phyloP scores from a whole-genome alignment of 768 basidiomycete genomes.

The Tephrocybe sp. region DNA sequence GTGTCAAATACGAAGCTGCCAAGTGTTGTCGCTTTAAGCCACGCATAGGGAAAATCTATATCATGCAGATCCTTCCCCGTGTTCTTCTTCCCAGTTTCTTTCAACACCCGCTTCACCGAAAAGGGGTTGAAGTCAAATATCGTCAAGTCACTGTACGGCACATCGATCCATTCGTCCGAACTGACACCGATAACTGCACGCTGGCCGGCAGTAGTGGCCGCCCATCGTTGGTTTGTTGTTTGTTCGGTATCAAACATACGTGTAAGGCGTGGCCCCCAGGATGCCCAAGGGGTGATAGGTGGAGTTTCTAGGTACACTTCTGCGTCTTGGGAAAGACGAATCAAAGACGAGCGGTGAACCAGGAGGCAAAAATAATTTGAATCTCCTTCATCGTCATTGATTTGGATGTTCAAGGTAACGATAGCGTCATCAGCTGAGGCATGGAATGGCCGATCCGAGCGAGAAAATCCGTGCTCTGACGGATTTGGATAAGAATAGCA shows the following conservation, averaged over 20 bases:
- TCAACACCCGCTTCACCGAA: neutral
- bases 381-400: too few species aligned
- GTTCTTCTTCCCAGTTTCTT: neutral
- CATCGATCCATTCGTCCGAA: neutral
- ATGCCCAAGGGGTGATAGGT: too few species aligned
- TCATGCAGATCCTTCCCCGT: neutral
- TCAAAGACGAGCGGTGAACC: constrained; percentile 33
- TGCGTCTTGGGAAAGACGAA: constrained; percentile 16
- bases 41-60: too few species aligned
- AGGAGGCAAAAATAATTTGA: constrained; percentile 39
- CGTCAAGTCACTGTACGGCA: neutral
- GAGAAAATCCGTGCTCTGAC: constrained; percentile 9
- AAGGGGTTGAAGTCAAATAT: constrained; percentile 6
- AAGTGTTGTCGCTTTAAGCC: too few species aligned
- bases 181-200: constrained; percentile 22
- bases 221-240: constrained; percentile 35
- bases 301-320: neutral
- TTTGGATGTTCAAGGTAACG: constrained; percentile 32
- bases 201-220: constrained; percentile 36
- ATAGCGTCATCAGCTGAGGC: constrained; percentile 27
- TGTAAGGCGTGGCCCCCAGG: constrained; percentile 34
- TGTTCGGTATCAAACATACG: constrained; percentile 31
- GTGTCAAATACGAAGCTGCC: too few species aligned
- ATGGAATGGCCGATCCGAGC: constrained; percentile 23
- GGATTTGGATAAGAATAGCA: constrained; percentile 47